These are phyloP conservation scores for Fragaria nilgerrensis DNA, from an alignment of 306 rosid species.

Conservation along the genomic window DNA sequence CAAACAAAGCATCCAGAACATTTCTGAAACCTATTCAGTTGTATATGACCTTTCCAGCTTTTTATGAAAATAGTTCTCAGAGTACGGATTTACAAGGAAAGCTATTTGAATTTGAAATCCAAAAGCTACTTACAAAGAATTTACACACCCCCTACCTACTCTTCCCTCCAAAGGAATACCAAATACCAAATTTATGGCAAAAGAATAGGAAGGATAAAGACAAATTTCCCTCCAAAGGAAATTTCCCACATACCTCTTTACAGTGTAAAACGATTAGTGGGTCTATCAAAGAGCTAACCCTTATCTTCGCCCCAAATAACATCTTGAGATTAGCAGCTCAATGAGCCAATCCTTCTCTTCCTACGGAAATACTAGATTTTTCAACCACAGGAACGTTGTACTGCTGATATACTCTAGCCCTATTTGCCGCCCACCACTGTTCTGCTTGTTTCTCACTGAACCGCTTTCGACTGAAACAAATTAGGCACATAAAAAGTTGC, in stretches of 20 bases:
- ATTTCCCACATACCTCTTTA: constrained; percentile 13
- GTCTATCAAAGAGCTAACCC: constrained; percentile 5
- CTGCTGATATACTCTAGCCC: constrained; percentile 60
- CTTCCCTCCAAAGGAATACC: constrained; percentile 9
- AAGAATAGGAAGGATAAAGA: constrained; percentile 6
- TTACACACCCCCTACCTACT: constrained; percentile 25
- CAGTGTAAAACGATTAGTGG: constrained; percentile 11
- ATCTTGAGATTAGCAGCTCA: constrained; percentile 27
- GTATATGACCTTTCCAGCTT: background rate
- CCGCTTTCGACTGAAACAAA: constrained; percentile 63
- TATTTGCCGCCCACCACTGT: constrained; percentile 80
- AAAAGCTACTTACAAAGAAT: constrained; percentile 29
- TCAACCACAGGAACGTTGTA: constrained; percentile 62
- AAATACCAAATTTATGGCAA: constrained; percentile 10
- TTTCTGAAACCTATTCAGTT: background rate
- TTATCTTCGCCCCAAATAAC: constrained; percentile 27
- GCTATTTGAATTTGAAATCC: constrained; percentile 3
- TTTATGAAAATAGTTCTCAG: background rate
- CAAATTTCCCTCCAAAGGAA: background rate
- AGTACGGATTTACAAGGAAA: constrained; percentile 21
- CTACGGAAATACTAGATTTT: constrained; percentile 56
- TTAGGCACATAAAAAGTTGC: background rate
- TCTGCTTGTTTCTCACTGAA: constrained; percentile 86
- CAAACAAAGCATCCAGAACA: background rate
- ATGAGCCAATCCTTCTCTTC: constrained; percentile 64